Base-by-base conservation (phyloP, 2,329 filamentous ascomycete genomes). In the Cladosporium sphaerospermum region DNA sequence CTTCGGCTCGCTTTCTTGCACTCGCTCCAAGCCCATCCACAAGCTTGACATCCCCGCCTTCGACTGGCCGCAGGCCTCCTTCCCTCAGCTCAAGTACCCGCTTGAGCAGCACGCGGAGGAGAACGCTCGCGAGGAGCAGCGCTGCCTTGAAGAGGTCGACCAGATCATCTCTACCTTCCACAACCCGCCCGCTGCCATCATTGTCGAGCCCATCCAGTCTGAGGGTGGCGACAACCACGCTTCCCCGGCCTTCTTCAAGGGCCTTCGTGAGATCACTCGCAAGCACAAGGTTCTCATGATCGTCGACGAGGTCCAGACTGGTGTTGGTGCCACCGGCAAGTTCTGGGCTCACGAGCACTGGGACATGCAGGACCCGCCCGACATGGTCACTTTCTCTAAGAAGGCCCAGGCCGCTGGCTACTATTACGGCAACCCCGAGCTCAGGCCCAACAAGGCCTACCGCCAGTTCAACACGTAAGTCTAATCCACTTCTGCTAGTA, bases 291-390 rank as follows among this genome's bases (percentile, higher is more conserved):
- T 95, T 31, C 82, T 95, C 54, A 77, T 96, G 70, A 96, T 96
- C 67, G 90, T 95, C 59, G 90, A 96, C 69, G 90, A 96, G 74
- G 90, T 96, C 9, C 90, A 96, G 75, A 96, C 90, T 6, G 91
- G 90, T 68, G 85, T 96, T 23, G 91, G 91, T 63, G 89, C 91
- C 37, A 96, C 90, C 0, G 90, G 90, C 63, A 90, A 88, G 71
- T 95, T 96, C 83, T 96, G 90, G 90, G 90, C 91, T 8, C 91
- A 96, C 76, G 89, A 96, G 65, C 91, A 96, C 83, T 96, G 90
- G 90, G 80, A 87, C 70, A 80, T 96, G 41, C 67, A 78, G 46
- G 75, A 83, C 34, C 88, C 90, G 8, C 90, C 90, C 0, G 90
- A 96, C 75, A 93, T 96, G 78, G 90, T 96, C 42, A 96, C 90